A percentile compares a stretch with the other conserved stretches of the same genome.
Conservation (phyloP, 2,329 filamentous ascomycete species). For the Calonectria naviculata region DNA sequence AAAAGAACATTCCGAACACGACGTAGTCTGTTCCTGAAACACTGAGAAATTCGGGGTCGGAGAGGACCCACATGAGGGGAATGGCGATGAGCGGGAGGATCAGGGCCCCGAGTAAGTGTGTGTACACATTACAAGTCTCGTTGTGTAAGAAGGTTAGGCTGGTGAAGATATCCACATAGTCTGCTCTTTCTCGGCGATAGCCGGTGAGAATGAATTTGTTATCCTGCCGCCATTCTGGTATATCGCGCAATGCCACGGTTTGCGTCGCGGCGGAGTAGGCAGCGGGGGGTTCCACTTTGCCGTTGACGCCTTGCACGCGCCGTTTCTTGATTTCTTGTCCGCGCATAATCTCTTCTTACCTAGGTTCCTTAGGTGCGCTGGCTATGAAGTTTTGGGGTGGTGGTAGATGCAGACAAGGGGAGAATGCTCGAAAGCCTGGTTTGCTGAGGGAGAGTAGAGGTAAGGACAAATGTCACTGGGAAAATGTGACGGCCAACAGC, state of each 20-base stretch:
- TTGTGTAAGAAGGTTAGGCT: slow-evolving; percentile 26
- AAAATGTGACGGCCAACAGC: too few species aligned
- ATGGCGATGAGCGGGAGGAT: slow-evolving; percentile 17
- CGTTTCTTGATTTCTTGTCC: neutral
- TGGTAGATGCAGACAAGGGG: neutral
- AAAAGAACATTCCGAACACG: slow-evolving; percentile 29
- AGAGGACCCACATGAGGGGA: slow-evolving; percentile 11
- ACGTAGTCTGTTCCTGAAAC: slow-evolving; percentile 10
- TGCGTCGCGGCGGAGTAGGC: neutral
- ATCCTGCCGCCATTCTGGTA: slow-evolving; percentile 16
- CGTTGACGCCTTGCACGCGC: neutral
- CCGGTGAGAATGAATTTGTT: slow-evolving; percentile 19
- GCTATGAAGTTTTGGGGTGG: neutral
- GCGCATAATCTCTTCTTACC: neutral
- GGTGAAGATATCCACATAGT: slow-evolving; percentile 16
- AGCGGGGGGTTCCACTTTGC: neutral
- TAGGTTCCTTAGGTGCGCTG: neutral
- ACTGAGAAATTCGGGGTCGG: neutral
- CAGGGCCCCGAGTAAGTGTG: slow-evolving; percentile 23
- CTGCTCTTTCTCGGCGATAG: slow-evolving; percentile 22
- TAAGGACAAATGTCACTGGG: too few species aligned
- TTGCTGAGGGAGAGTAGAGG: neutral
- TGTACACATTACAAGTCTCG: slow-evolving; percentile 28
- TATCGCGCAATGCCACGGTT: neutral
- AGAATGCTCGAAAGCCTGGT: neutral